phyloP scores from a whole-genome alignment of 345 rosid genomes.

The Hibiscus tridactylites region DNA sequence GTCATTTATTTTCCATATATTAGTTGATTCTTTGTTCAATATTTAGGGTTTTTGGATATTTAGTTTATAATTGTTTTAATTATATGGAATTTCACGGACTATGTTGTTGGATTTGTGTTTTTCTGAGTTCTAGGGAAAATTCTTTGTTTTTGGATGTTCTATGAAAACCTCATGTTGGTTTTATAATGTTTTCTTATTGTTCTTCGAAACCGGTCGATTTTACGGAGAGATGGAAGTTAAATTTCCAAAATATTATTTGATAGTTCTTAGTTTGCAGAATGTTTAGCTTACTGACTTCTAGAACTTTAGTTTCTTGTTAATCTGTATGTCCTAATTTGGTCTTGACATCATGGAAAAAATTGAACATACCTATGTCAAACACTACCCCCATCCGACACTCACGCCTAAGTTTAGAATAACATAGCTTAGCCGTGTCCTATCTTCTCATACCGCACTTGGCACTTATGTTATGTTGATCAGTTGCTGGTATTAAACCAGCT shows the following conservation, averaged over 20 bases:
- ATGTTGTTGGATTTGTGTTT: not conserved
- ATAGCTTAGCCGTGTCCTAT: not conserved
- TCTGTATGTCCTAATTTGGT: not conserved
- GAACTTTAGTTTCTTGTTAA: not conserved
- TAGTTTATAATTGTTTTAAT: not conserved
- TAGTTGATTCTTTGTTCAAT: not conserved
- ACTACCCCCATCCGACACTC: not conserved
- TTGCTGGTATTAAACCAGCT: not conserved
- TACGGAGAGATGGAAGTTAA: not conserved
- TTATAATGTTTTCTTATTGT: not conserved
- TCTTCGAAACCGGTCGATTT: not conserved
- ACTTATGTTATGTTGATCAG: not conserved
- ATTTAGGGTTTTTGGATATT: not conserved
- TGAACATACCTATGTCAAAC: not conserved
- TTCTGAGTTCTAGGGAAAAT: not conserved
- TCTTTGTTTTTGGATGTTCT: not conserved
- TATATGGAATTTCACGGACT: slow-evolving; percentile 1
- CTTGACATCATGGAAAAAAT: not conserved
- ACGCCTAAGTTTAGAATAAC: not conserved
- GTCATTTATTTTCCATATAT: not conserved
- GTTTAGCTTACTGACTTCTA: not conserved
- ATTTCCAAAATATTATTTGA: not conserved
- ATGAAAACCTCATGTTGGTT: not conserved
- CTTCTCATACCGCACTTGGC: not conserved
- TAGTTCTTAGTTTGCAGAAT: not conserved